phyloP scores from a whole-genome alignment of 176 grass and related monocot genomes.

The Oryza punctata region DNA sequence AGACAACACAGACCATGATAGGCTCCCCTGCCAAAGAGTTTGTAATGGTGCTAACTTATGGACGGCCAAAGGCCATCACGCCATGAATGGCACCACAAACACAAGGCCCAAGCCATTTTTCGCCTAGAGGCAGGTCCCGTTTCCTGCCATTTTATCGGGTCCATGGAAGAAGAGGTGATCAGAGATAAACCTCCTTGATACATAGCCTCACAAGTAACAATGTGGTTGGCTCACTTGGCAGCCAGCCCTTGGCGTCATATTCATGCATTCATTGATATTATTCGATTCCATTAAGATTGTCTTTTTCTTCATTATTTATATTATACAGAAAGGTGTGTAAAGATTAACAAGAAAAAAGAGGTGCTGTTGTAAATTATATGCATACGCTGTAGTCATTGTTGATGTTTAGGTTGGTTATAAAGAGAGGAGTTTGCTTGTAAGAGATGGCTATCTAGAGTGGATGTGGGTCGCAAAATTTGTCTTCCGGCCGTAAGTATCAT shows the following conservation, averaged over 20 bases:
- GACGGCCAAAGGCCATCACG: constrained; percentile 39
- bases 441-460: constrained; percentile 16
- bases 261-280: constrained; percentile 50
- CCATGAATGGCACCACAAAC: constrained; percentile 23
- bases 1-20: constrained; percentile 46
- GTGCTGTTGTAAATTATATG: constrained; percentile 20
- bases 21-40: constrained; percentile 67
- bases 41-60: constrained; percentile 72
- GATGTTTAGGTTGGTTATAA: constrained; percentile 52
- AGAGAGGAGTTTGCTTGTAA: constrained; percentile 38
- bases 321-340: constrained; percentile 30
- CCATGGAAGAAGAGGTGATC: constrained; percentile 10
- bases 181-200: constrained; percentile 30
- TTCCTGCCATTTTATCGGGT: constrained; percentile 30
- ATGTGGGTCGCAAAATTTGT: constrained; percentile 12
- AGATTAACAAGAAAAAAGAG: constrained; percentile 30
- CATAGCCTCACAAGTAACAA: constrained; percentile 18
- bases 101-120: constrained; percentile 21
- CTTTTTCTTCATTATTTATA: constrained; percentile 42
- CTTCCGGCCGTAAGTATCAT: constrained; percentile 30
- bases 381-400: constrained; percentile 41
- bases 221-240: constrained; percentile 40
- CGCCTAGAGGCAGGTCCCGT: background rate
- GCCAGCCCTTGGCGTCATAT: constrained; percentile 46
- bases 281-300: constrained; percentile 45